These are phyloP conservation scores for Sungouiella blattae DNA, from an alignment of 805 yeast species.

Conservation along the genomic window DNA sequence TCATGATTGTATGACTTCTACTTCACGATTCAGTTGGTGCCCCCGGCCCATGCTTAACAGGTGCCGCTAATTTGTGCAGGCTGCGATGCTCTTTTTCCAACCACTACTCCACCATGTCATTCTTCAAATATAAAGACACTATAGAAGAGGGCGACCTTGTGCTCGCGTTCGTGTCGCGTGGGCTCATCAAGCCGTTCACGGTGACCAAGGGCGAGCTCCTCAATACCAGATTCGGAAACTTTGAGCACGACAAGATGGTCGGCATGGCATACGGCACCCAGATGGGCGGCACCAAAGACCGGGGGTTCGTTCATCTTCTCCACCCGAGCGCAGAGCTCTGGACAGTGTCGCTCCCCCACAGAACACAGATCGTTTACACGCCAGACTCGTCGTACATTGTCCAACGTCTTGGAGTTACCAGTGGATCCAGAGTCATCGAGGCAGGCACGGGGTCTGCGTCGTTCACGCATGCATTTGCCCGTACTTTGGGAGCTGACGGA, in stretches of 20 bases:
- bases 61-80: slow-evolving; percentile 3
- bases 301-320: slow-evolving; percentile 81
- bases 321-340: slow-evolving; percentile 95
- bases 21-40: no score
- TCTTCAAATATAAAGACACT: slow-evolving; percentile 56
- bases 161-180: slow-evolving; percentile 80
- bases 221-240: slow-evolving; percentile 87
- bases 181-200: slow-evolving; percentile 68
- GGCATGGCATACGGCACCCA: slow-evolving; percentile 84
- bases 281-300: slow-evolving; percentile 67
- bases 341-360: slow-evolving; percentile 93
- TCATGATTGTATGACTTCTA: no score
- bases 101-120: slow-evolving; percentile 35
- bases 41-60: no score
- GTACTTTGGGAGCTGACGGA: slow-evolving; percentile 65
- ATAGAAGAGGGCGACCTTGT: slow-evolving; percentile 87
- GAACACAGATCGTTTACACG: slow-evolving; percentile 96
- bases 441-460: slow-evolving; percentile 99
- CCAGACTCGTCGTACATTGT: slow-evolving; percentile 91
- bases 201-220: slow-evolving; percentile 58
- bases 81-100: slow-evolving; percentile 4
- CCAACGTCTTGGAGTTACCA: slow-evolving; percentile 70
- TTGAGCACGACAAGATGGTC: slow-evolving; percentile 80
- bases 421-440: slow-evolving; percentile 81
- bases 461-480: slow-evolving; percentile 86